A percentile compares a stretch with the other conserved stretches of the same genome.
Conservation (phyloP, 768 basidiomycete genomes). For the Agrocybe pediades region DNA sequence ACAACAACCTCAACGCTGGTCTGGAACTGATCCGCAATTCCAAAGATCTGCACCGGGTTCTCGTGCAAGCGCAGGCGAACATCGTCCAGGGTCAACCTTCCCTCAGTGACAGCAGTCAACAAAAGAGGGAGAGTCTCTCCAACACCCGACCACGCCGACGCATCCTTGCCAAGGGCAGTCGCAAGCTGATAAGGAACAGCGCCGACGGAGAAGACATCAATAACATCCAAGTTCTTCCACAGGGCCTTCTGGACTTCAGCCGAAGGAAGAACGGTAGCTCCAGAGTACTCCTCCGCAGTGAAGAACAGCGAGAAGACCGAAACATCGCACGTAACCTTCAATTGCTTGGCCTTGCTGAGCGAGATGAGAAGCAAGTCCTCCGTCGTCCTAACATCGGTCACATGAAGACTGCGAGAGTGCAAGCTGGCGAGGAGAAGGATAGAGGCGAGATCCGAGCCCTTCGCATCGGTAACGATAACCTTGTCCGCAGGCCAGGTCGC, state of each 20-base stretch:
- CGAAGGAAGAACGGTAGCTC: slow-evolving; percentile 65
- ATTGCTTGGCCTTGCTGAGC: slow-evolving; percentile 89
- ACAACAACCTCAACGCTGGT: slow-evolving; percentile 94
- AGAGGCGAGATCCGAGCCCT: slow-evolving; percentile 89
- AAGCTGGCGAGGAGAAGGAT: slow-evolving; percentile 92
- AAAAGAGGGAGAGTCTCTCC: slow-evolving; percentile 88
- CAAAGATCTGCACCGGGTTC: slow-evolving; percentile 91
- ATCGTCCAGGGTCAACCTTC: slow-evolving; percentile 79
- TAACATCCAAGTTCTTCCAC: slow-evolving; percentile 81
- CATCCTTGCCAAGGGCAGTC: slow-evolving; percentile 55
- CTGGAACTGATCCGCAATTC: slow-evolving; percentile 80
- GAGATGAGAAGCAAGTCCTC: slow-evolving; percentile 91
- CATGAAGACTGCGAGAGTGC: slow-evolving; percentile 84
- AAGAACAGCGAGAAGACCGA: slow-evolving; percentile 92
- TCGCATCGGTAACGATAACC: slow-evolving; percentile 93
- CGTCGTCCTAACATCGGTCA: slow-evolving; percentile 83
- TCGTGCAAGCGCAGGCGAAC: slow-evolving; percentile 85
- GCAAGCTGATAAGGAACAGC: slow-evolving; percentile 79
- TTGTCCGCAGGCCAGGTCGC: slow-evolving; percentile 88
- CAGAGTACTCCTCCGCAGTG: slow-evolving; percentile 71
- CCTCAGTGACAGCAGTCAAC: slow-evolving; percentile 80
- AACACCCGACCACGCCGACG: slow-evolving; percentile 75
- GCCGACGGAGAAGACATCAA: slow-evolving; percentile 93
- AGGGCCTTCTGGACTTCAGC: slow-evolving; percentile 76
- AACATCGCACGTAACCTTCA: slow-evolving; percentile 96